Percentiles rank a stretch among this genome's conserved stretches.
These are phyloP conservation scores for Mycena latifolia DNA, from an alignment of 768 basidiomycete species.

Conservation along the genomic window DNA sequence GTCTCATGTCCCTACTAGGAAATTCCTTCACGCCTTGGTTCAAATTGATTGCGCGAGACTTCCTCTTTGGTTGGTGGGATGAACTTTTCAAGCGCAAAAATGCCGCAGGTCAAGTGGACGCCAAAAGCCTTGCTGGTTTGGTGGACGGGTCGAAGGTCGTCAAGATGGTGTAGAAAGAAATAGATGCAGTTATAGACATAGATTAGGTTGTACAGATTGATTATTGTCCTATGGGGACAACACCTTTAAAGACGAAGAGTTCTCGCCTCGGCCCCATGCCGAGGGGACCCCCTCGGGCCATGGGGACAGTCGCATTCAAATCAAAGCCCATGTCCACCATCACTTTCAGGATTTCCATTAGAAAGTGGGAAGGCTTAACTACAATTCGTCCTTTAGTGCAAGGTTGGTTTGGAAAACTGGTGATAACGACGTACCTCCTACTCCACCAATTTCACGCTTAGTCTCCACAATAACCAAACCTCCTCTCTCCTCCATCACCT, in stretches of 20 bases:
- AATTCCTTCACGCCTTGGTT: slow-evolving; percentile 99
- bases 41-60: slow-evolving; percentile 96
- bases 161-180: slow-evolving; percentile 58
- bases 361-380: slow-evolving; percentile 66
- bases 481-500: slow-evolving; percentile 53
- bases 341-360: slow-evolving; percentile 73
- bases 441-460: slow-evolving; percentile 43
- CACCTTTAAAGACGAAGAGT: slow-evolving; percentile 73
- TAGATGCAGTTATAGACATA: neutral
- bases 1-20: slow-evolving; percentile 53
- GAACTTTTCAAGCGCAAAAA: slow-evolving; percentile 77
- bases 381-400: slow-evolving; percentile 36
- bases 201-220: no score
- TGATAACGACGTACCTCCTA: slow-evolving; percentile 49
- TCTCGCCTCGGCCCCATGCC: slow-evolving; percentile 64
- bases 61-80: slow-evolving; percentile 99
- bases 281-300: slow-evolving; percentile 61
- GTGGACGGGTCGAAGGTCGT: slow-evolving; percentile 82
- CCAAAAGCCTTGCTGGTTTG: slow-evolving; percentile 72
- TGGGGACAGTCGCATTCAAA: slow-evolving; percentile 75
- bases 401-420: slow-evolving; percentile 47
- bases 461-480: slow-evolving; percentile 69
- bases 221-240: slow-evolving; percentile 18
- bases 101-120: slow-evolving; percentile 67
- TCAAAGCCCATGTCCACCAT: slow-evolving; percentile 68